phyloP scores from a whole-genome alignment of 805 yeast species.

The Spathaspora girioi region DNA sequence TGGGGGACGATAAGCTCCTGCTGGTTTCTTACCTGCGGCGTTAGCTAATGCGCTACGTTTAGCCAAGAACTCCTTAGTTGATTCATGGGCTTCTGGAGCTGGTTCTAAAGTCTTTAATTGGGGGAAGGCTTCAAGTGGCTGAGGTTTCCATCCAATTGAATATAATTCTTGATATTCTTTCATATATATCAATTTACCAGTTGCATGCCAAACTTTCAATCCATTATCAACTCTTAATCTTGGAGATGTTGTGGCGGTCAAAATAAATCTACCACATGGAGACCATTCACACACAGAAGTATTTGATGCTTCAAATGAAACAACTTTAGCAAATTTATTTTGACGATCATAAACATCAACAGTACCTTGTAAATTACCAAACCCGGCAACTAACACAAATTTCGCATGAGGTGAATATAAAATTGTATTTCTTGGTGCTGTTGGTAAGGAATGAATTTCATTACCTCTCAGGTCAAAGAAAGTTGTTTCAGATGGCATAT shows the following conservation, averaged over 20 bases:
- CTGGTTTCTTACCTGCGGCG: conserved; percentile 50
- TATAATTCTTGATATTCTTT: conserved; percentile 80
- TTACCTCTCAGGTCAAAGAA: conserved; percentile 95
- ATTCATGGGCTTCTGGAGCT: conserved; percentile 66
- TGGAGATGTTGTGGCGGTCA: conserved; percentile 97
- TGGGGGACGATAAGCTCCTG: conserved; percentile 96
- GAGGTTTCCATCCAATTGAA: conserved; percentile 83
- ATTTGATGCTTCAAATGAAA: conserved; percentile 86
- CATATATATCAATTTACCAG: conserved; percentile 75
- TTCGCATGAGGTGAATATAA: conserved; percentile 92
- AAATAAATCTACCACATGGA: conserved; percentile 89
- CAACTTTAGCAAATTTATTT: conserved; percentile 73
- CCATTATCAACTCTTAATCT: conserved; percentile 96
- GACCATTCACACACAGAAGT: conserved; percentile 98
- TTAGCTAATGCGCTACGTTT: conserved; percentile 34
- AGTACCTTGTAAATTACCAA: conserved; percentile 95
- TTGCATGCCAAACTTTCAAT: conserved; percentile 86
- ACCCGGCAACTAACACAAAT: conserved; percentile 90
- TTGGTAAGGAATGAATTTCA: conserved; percentile 75
- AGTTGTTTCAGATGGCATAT: conserved; percentile 94
- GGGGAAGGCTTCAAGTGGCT: conserved; percentile 51
- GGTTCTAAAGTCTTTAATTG: conserved; percentile 45
- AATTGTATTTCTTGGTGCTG: conserved; percentile 85
- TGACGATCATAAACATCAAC: conserved; percentile 93
- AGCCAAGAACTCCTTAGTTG: conserved; percentile 58